Percentiles rank a stretch among this genome's conserved stretches.
phyloP scores from a whole-genome alignment of 164 flowering plant genomes.

The Magnolia officinalis region DNA sequence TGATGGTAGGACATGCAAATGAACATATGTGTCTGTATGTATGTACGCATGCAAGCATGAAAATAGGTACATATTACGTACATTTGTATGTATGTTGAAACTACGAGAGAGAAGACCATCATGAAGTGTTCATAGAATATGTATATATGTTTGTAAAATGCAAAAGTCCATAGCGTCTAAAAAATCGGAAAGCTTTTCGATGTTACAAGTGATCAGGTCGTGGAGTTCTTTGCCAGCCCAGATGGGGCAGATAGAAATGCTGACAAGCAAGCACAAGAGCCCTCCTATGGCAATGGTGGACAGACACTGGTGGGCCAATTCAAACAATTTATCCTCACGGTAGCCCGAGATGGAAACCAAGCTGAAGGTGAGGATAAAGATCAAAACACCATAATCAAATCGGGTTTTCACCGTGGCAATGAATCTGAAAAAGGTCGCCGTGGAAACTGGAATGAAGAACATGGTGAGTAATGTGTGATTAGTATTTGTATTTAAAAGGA shows the following conservation, averaged over 20 bases:
- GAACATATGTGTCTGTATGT: too few relatives aligned
- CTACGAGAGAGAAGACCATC: neutral
- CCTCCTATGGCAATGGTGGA: slow-evolving; percentile 61
- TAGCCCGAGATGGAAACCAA: slow-evolving; percentile 70
- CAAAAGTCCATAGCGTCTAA: slow-evolving; percentile 48
- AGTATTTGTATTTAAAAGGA: neutral
- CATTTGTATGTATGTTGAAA: neutral
- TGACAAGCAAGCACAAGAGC: slow-evolving; percentile 44
- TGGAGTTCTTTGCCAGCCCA: slow-evolving; percentile 94
- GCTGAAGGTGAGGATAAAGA: slow-evolving; percentile 75
- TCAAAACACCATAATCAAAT: slow-evolving; percentile 76
- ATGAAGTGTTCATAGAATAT: too few relatives aligned
- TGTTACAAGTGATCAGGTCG: slow-evolving; percentile 40
- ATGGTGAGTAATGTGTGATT: neutral
- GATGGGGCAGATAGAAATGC: slow-evolving; percentile 59
- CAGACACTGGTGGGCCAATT: slow-evolving; percentile 55
- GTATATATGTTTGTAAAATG: too few relatives aligned
- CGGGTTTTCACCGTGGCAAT: slow-evolving; percentile 58
- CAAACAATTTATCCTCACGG: slow-evolving; percentile 47
- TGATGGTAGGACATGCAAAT: too few relatives aligned
- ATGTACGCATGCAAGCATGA: too few relatives aligned
- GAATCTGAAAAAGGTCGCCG: slow-evolving; percentile 56
- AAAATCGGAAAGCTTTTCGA: slow-evolving; percentile 62
- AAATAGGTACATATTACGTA: too few relatives aligned
- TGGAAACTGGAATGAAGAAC: slow-evolving; percentile 38